Conservation (phyloP, 2,329 filamentous ascomycete species). For the Trichoderma lentiforme region DNA sequence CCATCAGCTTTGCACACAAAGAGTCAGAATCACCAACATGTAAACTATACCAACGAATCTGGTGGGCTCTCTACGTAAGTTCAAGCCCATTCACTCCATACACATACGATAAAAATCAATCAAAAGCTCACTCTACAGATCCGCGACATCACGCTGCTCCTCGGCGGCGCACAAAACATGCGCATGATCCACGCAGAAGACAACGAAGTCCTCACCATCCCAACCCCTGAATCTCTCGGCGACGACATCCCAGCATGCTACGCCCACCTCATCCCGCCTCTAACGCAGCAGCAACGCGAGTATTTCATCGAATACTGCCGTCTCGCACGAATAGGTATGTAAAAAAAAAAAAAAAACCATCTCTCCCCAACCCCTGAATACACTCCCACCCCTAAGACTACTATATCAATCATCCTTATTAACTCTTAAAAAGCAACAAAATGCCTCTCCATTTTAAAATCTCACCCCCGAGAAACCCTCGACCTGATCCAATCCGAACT, state of each 20-base stretch:
- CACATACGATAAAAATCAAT: neutral
- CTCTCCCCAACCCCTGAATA: no score
- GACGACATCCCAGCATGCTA: neutral
- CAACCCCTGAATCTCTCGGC: neutral
- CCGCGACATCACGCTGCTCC: neutral
- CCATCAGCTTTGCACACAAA: neutral
- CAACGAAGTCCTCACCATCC: neutral
- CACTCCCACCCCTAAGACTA: no score
- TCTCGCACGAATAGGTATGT: neutral
- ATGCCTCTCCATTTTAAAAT: neutral
- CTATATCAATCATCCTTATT: no score
- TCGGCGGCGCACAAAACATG: neutral
- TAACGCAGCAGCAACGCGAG: neutral
- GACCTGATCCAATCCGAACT: neutral
- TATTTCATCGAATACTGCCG: neutral
- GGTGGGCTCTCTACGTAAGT: neutral
- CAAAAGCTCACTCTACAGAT: neutral
- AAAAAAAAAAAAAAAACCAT: neutral
- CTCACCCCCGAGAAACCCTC: neutral
- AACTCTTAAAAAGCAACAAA: neutral
- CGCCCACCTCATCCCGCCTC: neutral
- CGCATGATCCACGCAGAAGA: neutral
- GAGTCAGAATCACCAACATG: neutral
- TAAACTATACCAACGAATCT: neutral
- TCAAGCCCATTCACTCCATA: neutral